These are phyloP conservation scores for Apiospora kogelbergensis DNA, from an alignment of 2,329 filamentous ascomycete genomes.

Conservation along the genomic window DNA sequence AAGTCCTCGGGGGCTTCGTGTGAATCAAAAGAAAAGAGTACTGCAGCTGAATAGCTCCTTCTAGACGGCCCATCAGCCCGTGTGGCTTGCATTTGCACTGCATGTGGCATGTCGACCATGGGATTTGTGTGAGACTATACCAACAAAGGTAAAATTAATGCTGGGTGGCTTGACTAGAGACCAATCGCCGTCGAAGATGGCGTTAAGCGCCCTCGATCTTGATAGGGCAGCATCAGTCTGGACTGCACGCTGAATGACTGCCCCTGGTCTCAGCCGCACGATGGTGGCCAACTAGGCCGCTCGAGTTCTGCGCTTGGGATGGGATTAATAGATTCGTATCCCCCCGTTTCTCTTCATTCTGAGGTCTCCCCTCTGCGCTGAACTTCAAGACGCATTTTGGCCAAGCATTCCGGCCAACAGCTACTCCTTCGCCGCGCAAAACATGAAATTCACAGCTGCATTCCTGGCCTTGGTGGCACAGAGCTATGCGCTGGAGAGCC, in stretches of 20 bases:
- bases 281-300: neutral
- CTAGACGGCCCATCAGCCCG: neutral
- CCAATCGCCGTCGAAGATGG: neutral
- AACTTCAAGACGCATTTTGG: too few relatives aligned
- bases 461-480: neutral
- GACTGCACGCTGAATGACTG: neutral
- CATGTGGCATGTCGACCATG: too few relatives aligned
- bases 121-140: too few relatives aligned
- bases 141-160: neutral
- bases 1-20: too few relatives aligned
- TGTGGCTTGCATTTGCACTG: neutral
- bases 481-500: neutral
- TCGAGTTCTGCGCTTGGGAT: neutral
- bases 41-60: neutral
- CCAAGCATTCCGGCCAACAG: neutral
- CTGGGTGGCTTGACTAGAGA: neutral
- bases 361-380: neutral
- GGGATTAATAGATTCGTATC: neutral
- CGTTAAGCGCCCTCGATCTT: neutral
- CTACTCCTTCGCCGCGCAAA: neutral
- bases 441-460: neutral
- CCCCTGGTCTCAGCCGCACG: neutral
- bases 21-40: neutral
- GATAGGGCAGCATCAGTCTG: neutral
- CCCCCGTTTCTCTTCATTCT: neutral